These are phyloP conservation scores for Claviceps sp. DNA, from an alignment of 2,329 filamentous ascomycete genomes.

Conservation along the genomic window DNA sequence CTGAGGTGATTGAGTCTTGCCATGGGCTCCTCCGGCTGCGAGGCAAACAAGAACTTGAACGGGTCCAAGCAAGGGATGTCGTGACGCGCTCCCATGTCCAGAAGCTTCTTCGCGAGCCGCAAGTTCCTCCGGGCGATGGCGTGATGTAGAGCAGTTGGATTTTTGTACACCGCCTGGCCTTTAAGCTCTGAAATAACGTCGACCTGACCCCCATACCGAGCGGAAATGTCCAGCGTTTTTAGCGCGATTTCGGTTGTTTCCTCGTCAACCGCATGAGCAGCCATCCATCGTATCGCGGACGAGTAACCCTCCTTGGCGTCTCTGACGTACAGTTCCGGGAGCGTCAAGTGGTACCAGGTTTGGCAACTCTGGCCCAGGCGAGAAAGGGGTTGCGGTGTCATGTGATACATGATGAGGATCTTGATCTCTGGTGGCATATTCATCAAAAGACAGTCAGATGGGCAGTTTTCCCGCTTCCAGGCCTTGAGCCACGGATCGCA, in stretches of 20 bases:
- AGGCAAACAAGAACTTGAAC: not conserved
- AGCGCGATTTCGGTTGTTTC: not conserved
- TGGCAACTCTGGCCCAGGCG: not conserved
- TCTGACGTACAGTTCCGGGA: not conserved
- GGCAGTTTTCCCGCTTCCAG: not conserved
- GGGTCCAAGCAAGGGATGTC: not conserved
- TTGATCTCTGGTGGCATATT: conserved; percentile 1
- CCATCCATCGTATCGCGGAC: conserved; percentile 3
- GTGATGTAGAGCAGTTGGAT: conserved; percentile 1
- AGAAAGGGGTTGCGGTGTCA: not conserved
- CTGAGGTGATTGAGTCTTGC: not conserved
- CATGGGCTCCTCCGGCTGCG: not conserved
- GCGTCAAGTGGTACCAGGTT: not conserved
- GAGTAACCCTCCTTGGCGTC: conserved; percentile 1
- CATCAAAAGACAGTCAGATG: not conserved
- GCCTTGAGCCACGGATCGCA: not conserved
- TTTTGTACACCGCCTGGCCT: not conserved
- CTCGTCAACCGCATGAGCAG: not conserved
- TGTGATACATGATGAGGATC: not conserved
- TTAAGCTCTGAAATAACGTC: not conserved
- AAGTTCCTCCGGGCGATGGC: not conserved
- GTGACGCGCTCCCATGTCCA: not conserved
- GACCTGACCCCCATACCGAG: not conserved
- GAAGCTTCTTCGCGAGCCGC: not conserved
- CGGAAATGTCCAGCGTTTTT: not conserved